Evolutionary conservation across 1,284 basidiomycete genomes (phyloP).

Genomic region (Sporisorium sorghi): DNA sequence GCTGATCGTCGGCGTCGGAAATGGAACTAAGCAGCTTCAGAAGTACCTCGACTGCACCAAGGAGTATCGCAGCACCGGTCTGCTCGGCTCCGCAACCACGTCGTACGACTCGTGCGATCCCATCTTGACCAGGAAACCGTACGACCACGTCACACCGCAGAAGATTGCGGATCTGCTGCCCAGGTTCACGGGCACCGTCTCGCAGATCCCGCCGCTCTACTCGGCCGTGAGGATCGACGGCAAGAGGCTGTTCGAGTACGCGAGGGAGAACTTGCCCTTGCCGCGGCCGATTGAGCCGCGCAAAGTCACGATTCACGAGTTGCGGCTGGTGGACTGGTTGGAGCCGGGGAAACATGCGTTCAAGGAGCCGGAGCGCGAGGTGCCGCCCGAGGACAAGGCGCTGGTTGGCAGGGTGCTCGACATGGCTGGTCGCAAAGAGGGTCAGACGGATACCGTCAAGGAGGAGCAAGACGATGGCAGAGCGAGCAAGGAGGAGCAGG

Average conservation of each 20-base stretch:
- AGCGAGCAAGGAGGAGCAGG: not conserved
- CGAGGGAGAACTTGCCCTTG: slow-evolving; percentile 85
- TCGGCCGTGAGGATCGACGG: slow-evolving; percentile 99
- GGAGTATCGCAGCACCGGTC: slow-evolving; percentile 84
- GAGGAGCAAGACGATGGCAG: slow-evolving; percentile 15
- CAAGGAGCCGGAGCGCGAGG: slow-evolving; percentile 56
- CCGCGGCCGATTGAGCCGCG: slow-evolving; percentile 91
- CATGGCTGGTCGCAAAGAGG: slow-evolving; percentile 53
- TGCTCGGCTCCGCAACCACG: slow-evolving; percentile 94
- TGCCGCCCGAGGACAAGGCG: slow-evolving; percentile 58
- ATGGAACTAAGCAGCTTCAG: slow-evolving; percentile 87
- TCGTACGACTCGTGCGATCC: slow-evolving; percentile 87
- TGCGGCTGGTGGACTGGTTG: slow-evolving; percentile 74
- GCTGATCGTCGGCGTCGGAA: slow-evolving; percentile 85
- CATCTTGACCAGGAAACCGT: slow-evolving; percentile 74
- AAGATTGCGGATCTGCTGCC: slow-evolving; percentile 74
- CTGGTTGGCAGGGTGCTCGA: slow-evolving; percentile 57
- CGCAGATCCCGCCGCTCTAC: slow-evolving; percentile 78
- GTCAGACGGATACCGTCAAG: slow-evolving; percentile 44
- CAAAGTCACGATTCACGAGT: slow-evolving; percentile 82
- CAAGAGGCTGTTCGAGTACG: slow-evolving; percentile 94
- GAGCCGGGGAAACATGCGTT: slow-evolving; percentile 52
- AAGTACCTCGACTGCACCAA: slow-evolving; percentile 92
- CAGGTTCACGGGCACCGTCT: slow-evolving; percentile 86
- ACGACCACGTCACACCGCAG: slow-evolving; percentile 81